phyloP scores from a whole-genome alignment of 768 basidiomycete genomes.

The Thelephora ganbajun region DNA sequence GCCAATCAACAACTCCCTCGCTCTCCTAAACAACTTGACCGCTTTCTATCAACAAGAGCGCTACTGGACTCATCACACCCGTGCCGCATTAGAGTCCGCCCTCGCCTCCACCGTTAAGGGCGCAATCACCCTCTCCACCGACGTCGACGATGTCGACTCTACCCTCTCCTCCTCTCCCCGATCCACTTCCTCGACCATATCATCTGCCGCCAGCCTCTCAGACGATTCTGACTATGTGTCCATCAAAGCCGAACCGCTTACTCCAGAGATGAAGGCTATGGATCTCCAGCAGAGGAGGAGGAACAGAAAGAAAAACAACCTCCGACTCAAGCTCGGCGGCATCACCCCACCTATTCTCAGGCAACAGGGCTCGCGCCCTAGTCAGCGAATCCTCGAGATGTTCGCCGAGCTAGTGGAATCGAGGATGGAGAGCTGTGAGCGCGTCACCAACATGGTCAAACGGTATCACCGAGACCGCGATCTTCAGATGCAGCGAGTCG shows the following conservation, averaged over 20 bases:
- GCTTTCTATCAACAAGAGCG: constrained; percentile 59
- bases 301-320: constrained; percentile 45
- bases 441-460: constrained; percentile 43
- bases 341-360: constrained; percentile 19
- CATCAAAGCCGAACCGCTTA: constrained; percentile 6
- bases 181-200: constrained; percentile 10
- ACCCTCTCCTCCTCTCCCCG: constrained; percentile 7
- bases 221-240: constrained; percentile 4
- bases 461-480: not conserved
- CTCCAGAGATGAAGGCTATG: constrained; percentile 6
- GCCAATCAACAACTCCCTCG: constrained; percentile 24
- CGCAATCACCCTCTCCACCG: constrained; percentile 27
- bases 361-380: constrained; percentile 21
- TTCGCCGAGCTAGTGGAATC: constrained; percentile 63
- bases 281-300: constrained; percentile 19
- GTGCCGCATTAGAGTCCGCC: constrained; percentile 42
- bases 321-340: constrained; percentile 37
- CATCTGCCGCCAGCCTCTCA: constrained; percentile 7
- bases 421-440: constrained; percentile 64
- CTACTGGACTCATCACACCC: constrained; percentile 57
- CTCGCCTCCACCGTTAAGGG: constrained; percentile 15
- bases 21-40: constrained; percentile 49
- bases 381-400: constrained; percentile 45
- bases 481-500: too few species aligned
- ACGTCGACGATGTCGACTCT: constrained; percentile 16